Evolutionary conservation across 2,329 filamentous ascomycete species (phyloP).

Genomic region (Chaetomiaceae sp.): DNA sequence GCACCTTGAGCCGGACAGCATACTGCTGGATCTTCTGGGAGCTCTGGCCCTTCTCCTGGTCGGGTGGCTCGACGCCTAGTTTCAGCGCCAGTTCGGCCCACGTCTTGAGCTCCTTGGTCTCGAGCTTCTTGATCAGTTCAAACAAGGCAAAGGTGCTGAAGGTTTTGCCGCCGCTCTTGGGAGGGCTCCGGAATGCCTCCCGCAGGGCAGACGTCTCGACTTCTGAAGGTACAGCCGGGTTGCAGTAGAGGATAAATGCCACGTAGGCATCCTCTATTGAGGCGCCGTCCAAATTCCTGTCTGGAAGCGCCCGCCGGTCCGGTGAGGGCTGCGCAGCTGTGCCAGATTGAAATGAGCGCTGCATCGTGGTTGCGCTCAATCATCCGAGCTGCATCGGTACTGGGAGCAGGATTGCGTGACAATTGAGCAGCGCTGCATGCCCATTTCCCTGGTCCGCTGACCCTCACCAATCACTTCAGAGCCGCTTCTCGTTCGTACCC

Average conservation of each 20-base stretch:
- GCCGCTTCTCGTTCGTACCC: no score
- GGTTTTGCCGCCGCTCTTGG: slow-evolving; percentile 79
- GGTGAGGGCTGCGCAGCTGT: slow-evolving; percentile 2
- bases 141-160: slow-evolving; percentile 75
- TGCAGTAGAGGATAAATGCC: slow-evolving; percentile 82
- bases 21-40: slow-evolving; percentile 94
- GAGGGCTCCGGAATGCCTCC: slow-evolving; percentile 71
- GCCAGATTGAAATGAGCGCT: slow-evolving; percentile 9
- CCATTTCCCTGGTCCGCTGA: slow-evolving; percentile 8
- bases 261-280: slow-evolving; percentile 79
- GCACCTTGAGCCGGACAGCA: slow-evolving; percentile 81
- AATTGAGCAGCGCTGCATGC: not conserved
- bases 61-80: slow-evolving; percentile 82
- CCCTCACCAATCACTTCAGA: no score
- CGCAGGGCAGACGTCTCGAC: slow-evolving; percentile 65
- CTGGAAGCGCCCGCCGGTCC: slow-evolving; percentile 46
- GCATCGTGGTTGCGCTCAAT: slow-evolving; percentile 12
- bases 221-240: slow-evolving; percentile 67
- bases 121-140: slow-evolving; percentile 70
- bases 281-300: slow-evolving; percentile 59
- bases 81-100: slow-evolving; percentile 85
- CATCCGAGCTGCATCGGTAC: slow-evolving; percentile 6
- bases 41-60: slow-evolving; percentile 75
- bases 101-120: slow-evolving; percentile 79
- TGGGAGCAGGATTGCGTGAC: not conserved